phyloP scores from a whole-genome alignment of 257 asterid genomes.

The Gentiana dahurica region DNA sequence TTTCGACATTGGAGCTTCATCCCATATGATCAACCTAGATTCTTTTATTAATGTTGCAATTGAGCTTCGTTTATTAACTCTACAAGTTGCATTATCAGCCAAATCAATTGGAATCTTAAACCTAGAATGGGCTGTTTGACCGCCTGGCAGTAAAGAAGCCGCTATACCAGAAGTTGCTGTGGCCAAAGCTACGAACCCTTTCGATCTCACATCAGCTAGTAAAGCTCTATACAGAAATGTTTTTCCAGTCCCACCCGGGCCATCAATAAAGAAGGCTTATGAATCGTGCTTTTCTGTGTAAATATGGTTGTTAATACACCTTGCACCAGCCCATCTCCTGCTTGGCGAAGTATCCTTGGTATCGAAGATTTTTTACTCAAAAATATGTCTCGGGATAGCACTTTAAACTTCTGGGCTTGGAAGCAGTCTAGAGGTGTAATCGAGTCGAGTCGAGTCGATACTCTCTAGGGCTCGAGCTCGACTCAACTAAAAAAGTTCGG shows the following conservation, averaged over 20 bases:
- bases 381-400: too few relatives aligned
- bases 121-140: neutral
- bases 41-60: neutral
- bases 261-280: too few relatives aligned
- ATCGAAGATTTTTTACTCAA: too few relatives aligned
- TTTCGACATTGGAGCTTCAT: constrained; percentile 2
- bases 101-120: neutral
- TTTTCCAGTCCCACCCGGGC: neutral
- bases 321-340: too few relatives aligned
- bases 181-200: neutral
- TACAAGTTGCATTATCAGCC: neutral
- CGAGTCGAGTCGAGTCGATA: too few relatives aligned
- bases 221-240: constrained; percentile 1
- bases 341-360: too few relatives aligned
- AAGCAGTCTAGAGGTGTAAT: too few relatives aligned
- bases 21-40: neutral
- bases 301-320: too few relatives aligned
- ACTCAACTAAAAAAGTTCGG: too few relatives aligned
- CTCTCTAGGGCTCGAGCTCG: too few relatives aligned
- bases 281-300: too few relatives aligned
- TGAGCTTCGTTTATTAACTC: neutral
- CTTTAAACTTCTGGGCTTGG: too few relatives aligned
- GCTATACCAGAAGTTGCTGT: neutral
- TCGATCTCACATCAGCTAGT: neutral
- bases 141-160: neutral